Conservation (phyloP, 345 rosid genomes). For the Erodium maritimum region DNA sequence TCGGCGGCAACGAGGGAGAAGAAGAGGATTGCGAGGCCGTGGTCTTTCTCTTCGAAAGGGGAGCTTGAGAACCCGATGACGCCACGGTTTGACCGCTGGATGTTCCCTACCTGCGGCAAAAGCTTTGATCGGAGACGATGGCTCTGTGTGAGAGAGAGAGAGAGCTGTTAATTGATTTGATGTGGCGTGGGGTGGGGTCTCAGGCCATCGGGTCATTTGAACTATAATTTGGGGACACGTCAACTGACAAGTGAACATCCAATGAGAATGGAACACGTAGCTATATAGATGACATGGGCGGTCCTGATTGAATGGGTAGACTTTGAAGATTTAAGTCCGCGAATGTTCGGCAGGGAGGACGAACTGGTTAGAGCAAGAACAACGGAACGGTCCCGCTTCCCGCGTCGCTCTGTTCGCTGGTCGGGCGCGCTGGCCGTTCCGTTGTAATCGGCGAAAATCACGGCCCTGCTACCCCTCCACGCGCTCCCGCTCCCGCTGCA, state of each 20-base stretch:
- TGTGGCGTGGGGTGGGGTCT: too few species aligned
- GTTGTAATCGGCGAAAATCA: too few species aligned
- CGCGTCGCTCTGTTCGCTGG: too few species aligned
- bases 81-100: constrained; percentile 61
- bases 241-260: constrained; percentile 1
- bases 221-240: background rate
- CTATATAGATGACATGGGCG: background rate
- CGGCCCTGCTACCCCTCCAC: too few species aligned
- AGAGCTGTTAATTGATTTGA: too few species aligned
- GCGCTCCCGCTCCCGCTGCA: too few species aligned
- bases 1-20: constrained; percentile 12
- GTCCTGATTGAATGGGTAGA: background rate
- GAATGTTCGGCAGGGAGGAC: too few species aligned
- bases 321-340: too few species aligned
- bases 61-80: constrained; percentile 45
- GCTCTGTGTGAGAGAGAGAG: background rate
- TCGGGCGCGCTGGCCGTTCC: too few species aligned
- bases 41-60: constrained; percentile 45
- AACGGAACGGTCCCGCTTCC: too few species aligned
- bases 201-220: too few species aligned
- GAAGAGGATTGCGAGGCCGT: constrained; percentile 22
- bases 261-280: constrained; percentile 1
- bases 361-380: too few species aligned
- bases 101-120: background rate
- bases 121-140: constrained; percentile 6